Evolutionary conservation across 2,329 filamentous ascomycete species (phyloP), one percentile per base, ranked within the genome.

Genomic region (Phaeosphaeria sp.): DNA sequence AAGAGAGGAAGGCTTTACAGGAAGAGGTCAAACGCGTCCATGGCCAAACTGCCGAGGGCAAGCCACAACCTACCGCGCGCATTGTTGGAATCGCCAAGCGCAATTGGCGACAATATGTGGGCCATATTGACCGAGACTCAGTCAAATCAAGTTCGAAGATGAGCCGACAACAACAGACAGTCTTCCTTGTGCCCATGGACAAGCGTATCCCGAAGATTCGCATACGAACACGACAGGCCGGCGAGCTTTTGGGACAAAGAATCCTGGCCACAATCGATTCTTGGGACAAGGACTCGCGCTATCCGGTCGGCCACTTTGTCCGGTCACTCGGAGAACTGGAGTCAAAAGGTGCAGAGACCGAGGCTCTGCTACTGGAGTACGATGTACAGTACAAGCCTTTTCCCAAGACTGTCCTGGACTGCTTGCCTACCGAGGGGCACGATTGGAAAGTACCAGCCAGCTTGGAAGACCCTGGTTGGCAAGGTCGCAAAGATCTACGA

Each of bases 351-450:
- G 95, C 95, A 7, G 95, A 98, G 80, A 99, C 95, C 0, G 95
- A 99, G 77, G 95, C 95, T 20, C 81, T 99, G 45, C 82, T 99
- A 11, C 84, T 99, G 25, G 95, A 99, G 76, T 97, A 93, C 80
- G 95, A 99, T 73, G 95, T 99, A 2, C 95, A 99, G 76, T 99
- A 99, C 78, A 88, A 94, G 55, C 95, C 95, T 0, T 99, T 99
- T 77, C 93, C 95, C 5, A 97, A 97, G 79, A 91, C 93, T 0
- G 94, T 99, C 4, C 81, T 99, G 52, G 93, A 99, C 76, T 99
- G 95, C 74, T 82, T 99, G 53, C 95, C 95, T 8, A 82, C 86
- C 27, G 93, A 98, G 78, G 95, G 95, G 1, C 94, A 98, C 71
- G 89, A 92, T 74, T 99, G 95, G 95, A 92, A 85, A 73, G 94